These are phyloP conservation scores for apple (Malus domestica) DNA, from an alignment of 306 rosid genomes.

Conservation along the genomic window ASM211411v1 NC_041804.1:16607501-16608000, in stretches of 20 bases:
- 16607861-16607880: neutral
- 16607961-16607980: neutral
- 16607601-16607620: slow-evolving; percentile 41
- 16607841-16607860: neutral
- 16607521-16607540: slow-evolving; percentile 4
- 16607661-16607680: slow-evolving; percentile 71
- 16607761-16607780: neutral
- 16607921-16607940: no score
- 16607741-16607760: neutral
- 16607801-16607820: neutral
- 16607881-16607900: neutral
- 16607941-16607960: no score
- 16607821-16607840: neutral
- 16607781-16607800: neutral
- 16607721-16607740: slow-evolving; percentile 4
- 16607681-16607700: slow-evolving; percentile 75
- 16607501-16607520: neutral
- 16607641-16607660: slow-evolving; percentile 82
- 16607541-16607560: slow-evolving; percentile 25
- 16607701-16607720: slow-evolving; percentile 20
- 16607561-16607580: slow-evolving; percentile 50
- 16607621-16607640: slow-evolving; percentile 73
- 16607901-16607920: neutral
- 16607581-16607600: slow-evolving; percentile 63
- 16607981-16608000: neutral